Evolutionary conservation across 768 basidiomycete genomes (phyloP).

Genomic region (Suillus tomentosus): DNA sequence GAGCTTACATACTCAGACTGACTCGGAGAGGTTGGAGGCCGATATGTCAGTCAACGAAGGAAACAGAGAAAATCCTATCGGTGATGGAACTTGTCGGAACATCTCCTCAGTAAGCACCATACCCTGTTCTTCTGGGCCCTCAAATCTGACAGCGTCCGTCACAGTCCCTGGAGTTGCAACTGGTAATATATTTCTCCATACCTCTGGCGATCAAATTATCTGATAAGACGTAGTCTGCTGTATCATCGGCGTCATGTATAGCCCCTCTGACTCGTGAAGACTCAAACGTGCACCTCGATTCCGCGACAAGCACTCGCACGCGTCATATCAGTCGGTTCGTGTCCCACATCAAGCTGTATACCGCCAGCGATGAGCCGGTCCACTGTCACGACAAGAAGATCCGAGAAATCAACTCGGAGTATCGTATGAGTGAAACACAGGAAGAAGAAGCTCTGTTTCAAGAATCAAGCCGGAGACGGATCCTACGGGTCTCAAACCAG

Average conservation of each 20-base stretch:
- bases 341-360: background rate
- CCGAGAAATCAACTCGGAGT: background rate
- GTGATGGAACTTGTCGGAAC: background rate
- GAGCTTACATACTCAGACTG: no score
- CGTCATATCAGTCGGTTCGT: background rate
- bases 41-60: background rate
- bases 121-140: background rate
- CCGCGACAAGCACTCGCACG: background rate
- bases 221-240: background rate
- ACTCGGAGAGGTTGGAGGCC: background rate
- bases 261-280: background rate
- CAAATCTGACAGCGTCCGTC: background rate
- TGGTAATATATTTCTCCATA: background rate
- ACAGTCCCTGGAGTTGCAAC: background rate
- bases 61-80: background rate
- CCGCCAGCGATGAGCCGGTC: background rate
- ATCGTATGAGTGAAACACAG: background rate
- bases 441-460: background rate
- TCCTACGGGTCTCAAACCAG: background rate
- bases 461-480: background rate
- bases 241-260: background rate
- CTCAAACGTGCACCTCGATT: background rate
- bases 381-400: conserved; percentile 1
- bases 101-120: background rate
- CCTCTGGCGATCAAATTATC: background rate